Evolutionary conservation across 352 stramenopile genomes (phyloP), one percentile per base, ranked within the genome.

Genomic region (Globisporangium viniferum): DNA sequence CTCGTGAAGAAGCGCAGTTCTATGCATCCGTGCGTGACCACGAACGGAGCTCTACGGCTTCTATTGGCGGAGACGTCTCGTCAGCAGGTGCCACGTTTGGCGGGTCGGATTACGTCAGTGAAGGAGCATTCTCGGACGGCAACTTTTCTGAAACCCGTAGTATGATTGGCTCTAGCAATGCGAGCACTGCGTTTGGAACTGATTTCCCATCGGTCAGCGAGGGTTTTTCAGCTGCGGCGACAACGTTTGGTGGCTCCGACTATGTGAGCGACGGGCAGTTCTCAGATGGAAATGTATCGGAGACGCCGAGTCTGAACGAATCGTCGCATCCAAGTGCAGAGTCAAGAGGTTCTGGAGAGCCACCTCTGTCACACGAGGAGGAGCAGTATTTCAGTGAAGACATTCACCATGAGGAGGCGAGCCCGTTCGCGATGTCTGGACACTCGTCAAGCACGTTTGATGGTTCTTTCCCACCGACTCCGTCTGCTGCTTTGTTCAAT

Each of bases 11-110:
- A 31, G 60, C 66, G 20, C 66, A 62, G 51, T 71, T 73, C 46
- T 73, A 65, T 22, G 62, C 61, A 0, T 68, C 61, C 4, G 62
- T 73, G 12, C 68, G 68, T 27, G 41, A 69, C 3, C 53, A 73
- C 22, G 72, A 84, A 31, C 63, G 46, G 7, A 73, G 75, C 48
- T 92, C 86, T 1, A 85, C 89, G 20, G 74, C 77, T 18, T 94
- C 86, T 8, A 86, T 89, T 72, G 82, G 81, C 3, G 66, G 53
- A 12, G 66, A 67, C 29, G 79, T 90, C 14, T 94, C 86, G 15
- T 92, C 84, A 3, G 81, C 84, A n/a, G 86, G 84, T 58, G 86
- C 86, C 24, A 94, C 86, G 20, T 90, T 92, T 68, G 86, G 86
- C 22, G 84, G 80, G 2, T 92, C 84, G 41, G 86, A 94, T 59